Percentiles rank a stretch among this genome's conserved stretches.
These are phyloP conservation scores for Gracilaria caudata DNA, from an alignment of 23 red algal genomes.

Conservation along the genomic window DNA sequence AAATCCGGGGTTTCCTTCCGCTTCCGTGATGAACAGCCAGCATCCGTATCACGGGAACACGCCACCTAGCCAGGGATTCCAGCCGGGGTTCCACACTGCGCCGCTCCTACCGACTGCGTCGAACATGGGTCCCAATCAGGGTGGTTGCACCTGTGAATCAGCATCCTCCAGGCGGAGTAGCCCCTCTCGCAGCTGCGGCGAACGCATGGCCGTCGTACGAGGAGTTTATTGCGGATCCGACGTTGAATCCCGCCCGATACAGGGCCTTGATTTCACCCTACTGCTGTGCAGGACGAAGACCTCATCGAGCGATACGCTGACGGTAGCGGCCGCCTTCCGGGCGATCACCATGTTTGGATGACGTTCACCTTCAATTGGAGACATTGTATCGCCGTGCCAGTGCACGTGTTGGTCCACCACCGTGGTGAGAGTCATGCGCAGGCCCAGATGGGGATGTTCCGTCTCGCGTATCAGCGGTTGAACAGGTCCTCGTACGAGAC, in stretches of 20 bases:
- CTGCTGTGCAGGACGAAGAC: background rate
- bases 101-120: too few relatives aligned
- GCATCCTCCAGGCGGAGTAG: too few relatives aligned
- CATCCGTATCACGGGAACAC: too few relatives aligned
- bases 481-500: background rate
- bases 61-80: too few relatives aligned
- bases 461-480: background rate
- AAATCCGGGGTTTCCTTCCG: too few relatives aligned
- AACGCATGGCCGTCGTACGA: background rate
- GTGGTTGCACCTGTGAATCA: too few relatives aligned
- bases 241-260: background rate
- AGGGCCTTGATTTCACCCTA: background rate
- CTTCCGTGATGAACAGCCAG: too few relatives aligned
- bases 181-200: background rate
- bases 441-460: background rate
- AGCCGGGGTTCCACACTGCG: too few relatives aligned
- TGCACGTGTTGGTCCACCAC: background rate
- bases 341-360: background rate
- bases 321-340: background rate
- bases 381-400: background rate
- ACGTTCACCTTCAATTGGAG: background rate
- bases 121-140: too few relatives aligned
- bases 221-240: background rate
- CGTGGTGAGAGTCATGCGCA: background rate
- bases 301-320: background rate